Evolutionary conservation across 164 flowering plant genomes (phyloP).

Genomic region (Amborella trichopoda): DNA sequence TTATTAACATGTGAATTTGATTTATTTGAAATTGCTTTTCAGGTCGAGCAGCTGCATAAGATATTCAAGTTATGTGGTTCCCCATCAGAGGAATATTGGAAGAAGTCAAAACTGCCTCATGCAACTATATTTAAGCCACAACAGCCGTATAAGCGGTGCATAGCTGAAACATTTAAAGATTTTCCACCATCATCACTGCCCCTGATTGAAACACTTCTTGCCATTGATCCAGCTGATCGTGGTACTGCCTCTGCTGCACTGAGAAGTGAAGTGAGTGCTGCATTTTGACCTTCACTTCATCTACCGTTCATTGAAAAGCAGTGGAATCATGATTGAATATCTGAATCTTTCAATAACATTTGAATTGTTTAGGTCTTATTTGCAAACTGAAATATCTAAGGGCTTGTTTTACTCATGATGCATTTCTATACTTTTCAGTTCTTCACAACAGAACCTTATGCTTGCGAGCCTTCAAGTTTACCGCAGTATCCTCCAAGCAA

Average conservation of each 20-base stretch:
- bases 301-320: background rate
- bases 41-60: slow-evolving; percentile 88
- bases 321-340: background rate
- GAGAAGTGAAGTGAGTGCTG: slow-evolving; percentile 56
- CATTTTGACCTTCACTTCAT: background rate
- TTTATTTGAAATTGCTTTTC: slow-evolving; percentile 2
- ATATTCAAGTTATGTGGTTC: slow-evolving; percentile 85
- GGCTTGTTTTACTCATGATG: background rate
- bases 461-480: slow-evolving; percentile 89
- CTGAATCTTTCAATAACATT: background rate
- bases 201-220: slow-evolving; percentile 67
- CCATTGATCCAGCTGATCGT: slow-evolving; percentile 74
- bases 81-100: slow-evolving; percentile 83
- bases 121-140: slow-evolving; percentile 82
- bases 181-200: slow-evolving; percentile 67
- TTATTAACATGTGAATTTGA: background rate
- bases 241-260: slow-evolving; percentile 63
- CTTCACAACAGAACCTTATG: slow-evolving; percentile 70
- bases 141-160: slow-evolving; percentile 71
- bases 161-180: slow-evolving; percentile 58
- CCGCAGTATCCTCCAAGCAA: slow-evolving; percentile 96
- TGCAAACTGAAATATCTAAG: background rate
- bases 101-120: slow-evolving; percentile 69
- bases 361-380: background rate
- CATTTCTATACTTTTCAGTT: slow-evolving; percentile 35